These are phyloP conservation scores for Botryosphaeria dothidea DNA, from an alignment of 2,329 filamentous ascomycete genomes.

Conservation along the genomic window DNA sequence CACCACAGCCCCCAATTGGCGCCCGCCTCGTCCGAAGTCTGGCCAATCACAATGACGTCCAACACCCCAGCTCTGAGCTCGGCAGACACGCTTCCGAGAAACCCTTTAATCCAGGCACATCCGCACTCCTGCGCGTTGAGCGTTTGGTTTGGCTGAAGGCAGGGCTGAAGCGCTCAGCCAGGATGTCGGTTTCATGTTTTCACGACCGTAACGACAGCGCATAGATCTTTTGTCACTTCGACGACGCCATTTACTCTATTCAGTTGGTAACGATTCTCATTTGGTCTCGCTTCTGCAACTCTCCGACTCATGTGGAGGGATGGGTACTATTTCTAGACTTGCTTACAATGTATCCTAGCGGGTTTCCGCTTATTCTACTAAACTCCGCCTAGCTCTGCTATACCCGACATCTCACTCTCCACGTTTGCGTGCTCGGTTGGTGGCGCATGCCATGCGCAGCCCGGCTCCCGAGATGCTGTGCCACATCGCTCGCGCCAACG, in stretches of 20 bases:
- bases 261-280: constrained; percentile 5
- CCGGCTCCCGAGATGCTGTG: neutral
- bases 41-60: neutral
- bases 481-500: neutral
- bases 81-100: neutral
- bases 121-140: neutral
- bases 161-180: neutral
- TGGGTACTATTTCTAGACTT: constrained; percentile 12
- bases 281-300: neutral
- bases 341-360: constrained; percentile 14
- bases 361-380: neutral
- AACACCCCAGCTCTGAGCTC: neutral
- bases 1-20: constrained; percentile 1
- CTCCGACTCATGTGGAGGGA: neutral
- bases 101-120: neutral
- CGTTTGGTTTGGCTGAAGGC: neutral
- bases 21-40: neutral
- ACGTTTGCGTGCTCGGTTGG: neutral
- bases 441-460: neutral
- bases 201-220: constrained; percentile 17
- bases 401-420: neutral
- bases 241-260: neutral
- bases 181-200: constrained; percentile 1
- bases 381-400: neutral
- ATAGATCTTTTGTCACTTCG: neutral